phyloP scores from a whole-genome alignment of 192 early-diverging fungal species.

The Backusella liffmaniae region DNA sequence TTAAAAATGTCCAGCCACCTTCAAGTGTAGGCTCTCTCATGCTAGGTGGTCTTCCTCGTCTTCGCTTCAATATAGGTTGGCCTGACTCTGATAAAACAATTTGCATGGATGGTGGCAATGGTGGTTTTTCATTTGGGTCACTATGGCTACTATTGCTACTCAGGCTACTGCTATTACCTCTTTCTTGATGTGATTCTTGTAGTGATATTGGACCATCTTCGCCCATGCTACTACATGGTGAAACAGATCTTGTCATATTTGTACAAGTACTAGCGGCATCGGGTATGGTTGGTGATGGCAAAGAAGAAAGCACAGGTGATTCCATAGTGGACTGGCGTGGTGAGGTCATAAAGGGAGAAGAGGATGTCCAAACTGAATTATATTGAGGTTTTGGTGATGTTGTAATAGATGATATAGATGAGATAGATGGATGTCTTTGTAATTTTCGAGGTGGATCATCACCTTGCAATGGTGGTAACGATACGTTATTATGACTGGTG shows the following conservation, averaged over 20 bases:
- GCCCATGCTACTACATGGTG: background rate
- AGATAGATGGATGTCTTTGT: constrained; percentile 10
- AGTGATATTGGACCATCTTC: background rate
- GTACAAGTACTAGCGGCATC: background rate
- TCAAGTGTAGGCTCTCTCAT: constrained; percentile 17
- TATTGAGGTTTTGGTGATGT: constrained; percentile 11
- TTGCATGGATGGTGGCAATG: constrained; percentile 13
- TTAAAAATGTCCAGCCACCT: constrained; percentile 32
- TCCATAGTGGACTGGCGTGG: background rate
- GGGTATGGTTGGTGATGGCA: background rate
- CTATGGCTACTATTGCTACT: background rate
- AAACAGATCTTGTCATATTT: constrained; percentile 4
- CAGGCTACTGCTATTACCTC: background rate
- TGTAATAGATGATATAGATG: constrained; percentile 5
- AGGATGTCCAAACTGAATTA: background rate
- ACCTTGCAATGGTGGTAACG: constrained; percentile 26
- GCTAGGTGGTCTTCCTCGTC: constrained; percentile 26
- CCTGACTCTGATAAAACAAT: constrained; percentile 22
- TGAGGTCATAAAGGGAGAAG: background rate
- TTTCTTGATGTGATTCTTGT: background rate
- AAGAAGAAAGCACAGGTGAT: background rate
- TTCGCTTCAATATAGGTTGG: constrained; percentile 21
- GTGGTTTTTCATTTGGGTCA: constrained; percentile 1
- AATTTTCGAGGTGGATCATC: constrained; percentile 30
- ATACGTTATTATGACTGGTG: background rate